Percentiles rank a stretch among this genome's conserved stretches.
Evolutionary conservation across 495 filamentous ascomycete species (phyloP).

Genomic region (Neurospora intermedia): DNA sequence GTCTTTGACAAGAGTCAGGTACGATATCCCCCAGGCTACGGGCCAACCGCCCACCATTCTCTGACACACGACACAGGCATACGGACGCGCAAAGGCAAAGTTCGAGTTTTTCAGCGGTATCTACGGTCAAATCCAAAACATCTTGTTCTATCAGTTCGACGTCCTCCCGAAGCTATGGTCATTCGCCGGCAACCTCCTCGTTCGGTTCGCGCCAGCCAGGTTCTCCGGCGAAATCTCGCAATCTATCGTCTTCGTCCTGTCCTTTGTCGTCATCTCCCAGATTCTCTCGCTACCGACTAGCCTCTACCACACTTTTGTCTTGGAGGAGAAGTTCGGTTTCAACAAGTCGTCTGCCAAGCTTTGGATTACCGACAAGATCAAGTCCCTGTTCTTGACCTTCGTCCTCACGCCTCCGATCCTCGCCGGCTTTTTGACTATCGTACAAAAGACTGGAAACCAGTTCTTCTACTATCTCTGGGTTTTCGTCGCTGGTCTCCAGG

Average conservation of each 20-base stretch:
- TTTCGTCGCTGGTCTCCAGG: conserved; percentile 75
- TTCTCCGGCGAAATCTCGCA: conserved; percentile 91
- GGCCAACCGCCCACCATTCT: conserved; percentile 35
- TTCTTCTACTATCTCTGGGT: conserved; percentile 99
- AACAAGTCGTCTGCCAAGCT: conserved; percentile 91
- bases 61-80: conserved; percentile 41
- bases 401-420: conserved; percentile 77
- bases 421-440: conserved; percentile 78
- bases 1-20: conserved; percentile 85
- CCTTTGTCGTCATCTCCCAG: conserved; percentile 72
- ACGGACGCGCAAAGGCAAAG: conserved; percentile 89
- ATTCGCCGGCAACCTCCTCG: conserved; percentile 61
- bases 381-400: conserved; percentile 72
- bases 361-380: conserved; percentile 86
- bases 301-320: conserved; percentile 87
- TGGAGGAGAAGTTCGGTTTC: conserved; percentile 96
- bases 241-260: conserved; percentile 82
- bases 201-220: conserved; percentile 58
- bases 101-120: conserved; percentile 70
- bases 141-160: conserved; percentile 81
- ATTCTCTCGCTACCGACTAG: conserved; percentile 66
- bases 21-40: background rate
- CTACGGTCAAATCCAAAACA: conserved; percentile 76
- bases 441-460: conserved; percentile 78
- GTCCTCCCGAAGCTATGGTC: conserved; percentile 84